These are phyloP conservation scores for Aaosphaeria pasadenensis DNA, from an alignment of 2,329 filamentous ascomycete genomes.

Conservation along the genomic window DNA sequence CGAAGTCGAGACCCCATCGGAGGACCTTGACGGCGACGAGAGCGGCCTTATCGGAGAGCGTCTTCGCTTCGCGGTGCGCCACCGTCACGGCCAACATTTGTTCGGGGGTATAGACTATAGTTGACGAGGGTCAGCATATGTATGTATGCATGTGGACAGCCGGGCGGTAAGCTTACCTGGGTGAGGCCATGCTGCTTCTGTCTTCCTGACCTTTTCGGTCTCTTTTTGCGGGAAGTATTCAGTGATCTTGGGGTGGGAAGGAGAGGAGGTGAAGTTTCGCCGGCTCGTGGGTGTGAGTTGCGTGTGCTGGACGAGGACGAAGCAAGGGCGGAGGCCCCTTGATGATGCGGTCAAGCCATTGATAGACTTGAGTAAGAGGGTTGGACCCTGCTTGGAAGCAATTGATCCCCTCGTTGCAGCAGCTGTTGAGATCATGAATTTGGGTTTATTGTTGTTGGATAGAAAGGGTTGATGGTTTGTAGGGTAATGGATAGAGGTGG, in stretches of 20 bases:
- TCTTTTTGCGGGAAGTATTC: conserved; percentile 49
- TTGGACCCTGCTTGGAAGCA: conserved; percentile 35
- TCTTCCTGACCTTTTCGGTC: conserved; percentile 44
- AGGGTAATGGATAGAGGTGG: background rate
- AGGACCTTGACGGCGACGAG: conserved; percentile 72
- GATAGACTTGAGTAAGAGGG: conserved; percentile 36
- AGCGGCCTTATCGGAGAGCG: conserved; percentile 74
- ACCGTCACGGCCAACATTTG: conserved; percentile 74
- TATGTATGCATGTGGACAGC: no score
- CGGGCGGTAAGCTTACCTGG: conserved; percentile 30
- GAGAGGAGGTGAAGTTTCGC: conserved; percentile 42
- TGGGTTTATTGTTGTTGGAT: background rate
- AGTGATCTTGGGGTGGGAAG: conserved; percentile 29
- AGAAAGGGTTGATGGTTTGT: conserved; percentile 4
- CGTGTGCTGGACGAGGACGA: conserved; percentile 29
- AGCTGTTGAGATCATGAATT: conserved; percentile 26
- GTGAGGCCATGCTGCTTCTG: conserved; percentile 49
- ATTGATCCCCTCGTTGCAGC: conserved; percentile 20
- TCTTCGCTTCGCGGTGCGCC: conserved; percentile 72
- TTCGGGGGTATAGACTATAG: conserved; percentile 64
- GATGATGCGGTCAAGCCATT: conserved; percentile 23
- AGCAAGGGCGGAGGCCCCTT: conserved; percentile 27
- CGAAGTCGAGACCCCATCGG: conserved; percentile 76
- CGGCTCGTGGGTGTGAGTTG: conserved; percentile 14
- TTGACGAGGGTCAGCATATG: no score